These are phyloP conservation scores for Geoglossum cookeanum DNA, from an alignment of 2,329 filamentous ascomycete genomes.

Conservation along the genomic window DNA sequence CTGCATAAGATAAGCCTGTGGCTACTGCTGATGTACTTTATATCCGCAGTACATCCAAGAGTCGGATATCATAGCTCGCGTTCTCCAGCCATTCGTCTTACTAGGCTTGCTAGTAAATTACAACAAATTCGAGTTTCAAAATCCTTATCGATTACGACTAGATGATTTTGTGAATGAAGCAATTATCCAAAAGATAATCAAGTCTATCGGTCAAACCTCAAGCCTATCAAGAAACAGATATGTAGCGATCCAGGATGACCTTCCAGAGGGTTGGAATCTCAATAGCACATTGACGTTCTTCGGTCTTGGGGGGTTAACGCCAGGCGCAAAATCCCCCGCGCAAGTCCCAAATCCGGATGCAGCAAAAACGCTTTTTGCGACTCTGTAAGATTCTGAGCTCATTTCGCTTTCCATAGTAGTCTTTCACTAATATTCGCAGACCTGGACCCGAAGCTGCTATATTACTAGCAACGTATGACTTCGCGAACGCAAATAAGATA, in stretches of 20 bases:
- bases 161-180: slow-evolving; percentile 91
- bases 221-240: slow-evolving; percentile 52
- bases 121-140: slow-evolving; percentile 98
- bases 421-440: slow-evolving; percentile 25
- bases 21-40: too few species aligned
- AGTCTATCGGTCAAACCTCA: slow-evolving; percentile 56
- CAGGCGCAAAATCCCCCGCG: slow-evolving; percentile 41
- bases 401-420: neutral
- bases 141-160: slow-evolving; percentile 79
- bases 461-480: slow-evolving; percentile 77
- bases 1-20: neutral
- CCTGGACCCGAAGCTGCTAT: slow-evolving; percentile 64
- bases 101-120: slow-evolving; percentile 85
- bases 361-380: slow-evolving; percentile 61
- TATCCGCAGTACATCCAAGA: slow-evolving; percentile 56
- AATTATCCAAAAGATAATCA: slow-evolving; percentile 65
- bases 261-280: slow-evolving; percentile 77
- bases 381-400: slow-evolving; percentile 38
- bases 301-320: slow-evolving; percentile 55
- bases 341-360: slow-evolving; percentile 55
- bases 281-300: slow-evolving; percentile 66
- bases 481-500: slow-evolving; percentile 82
- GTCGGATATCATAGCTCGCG: slow-evolving; percentile 41
- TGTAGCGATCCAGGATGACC: slow-evolving; percentile 70
- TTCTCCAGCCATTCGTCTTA: slow-evolving; percentile 59